Base-by-base conservation (phyloP, 1,139 yeast species). In the Hyphopichia burtonii region DNA sequence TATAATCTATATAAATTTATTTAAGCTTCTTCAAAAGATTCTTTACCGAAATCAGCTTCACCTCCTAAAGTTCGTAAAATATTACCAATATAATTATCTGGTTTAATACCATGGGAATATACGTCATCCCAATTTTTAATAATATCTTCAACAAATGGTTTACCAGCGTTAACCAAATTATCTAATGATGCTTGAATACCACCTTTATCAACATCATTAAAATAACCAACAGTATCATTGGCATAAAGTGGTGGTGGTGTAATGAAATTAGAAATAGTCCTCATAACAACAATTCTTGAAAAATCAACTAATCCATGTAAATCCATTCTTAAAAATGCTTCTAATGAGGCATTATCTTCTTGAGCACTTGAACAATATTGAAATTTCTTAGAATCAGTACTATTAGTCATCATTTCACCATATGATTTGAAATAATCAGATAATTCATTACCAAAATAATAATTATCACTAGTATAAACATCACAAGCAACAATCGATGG, bases 301-400 rank as follows among this genome's bases (percentile, higher is more conserved):
- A 63, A 82, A 56, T 80, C 83, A 40, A 77, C 78, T 47, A 80
- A 66, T 16, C 83, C 85, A 51, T 66, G 66, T 48, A 65, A 66
- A 48, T 78, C 77, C 55, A 77, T 71, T 64, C 88, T 76, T 34
- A 78, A 56, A 45, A 82, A 61, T 3, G 82, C 80, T 58, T 82
- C 85, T 53, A 82, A 72, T 11, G 83, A 70, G 28, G 87, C 87
- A 55, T 81, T 79, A 57, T 82, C 87, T 61, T 82, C 88, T 61
- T 81, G 86, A 42, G 84, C 86, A 38, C 85, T 78, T 28, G 82
- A 59, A 59, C 86, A 79, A 66, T 80, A 82, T 25, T 25, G 7
- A 10, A 25, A 25, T 25, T 25, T 25, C 7, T 25, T 12, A 4
- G 14, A 22, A 10, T 16, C 34, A 19, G 80, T 84, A 37, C 83